phyloP scores from a whole-genome alignment of 768 basidiomycete genomes.

The Leccinum obscurum region DNA sequence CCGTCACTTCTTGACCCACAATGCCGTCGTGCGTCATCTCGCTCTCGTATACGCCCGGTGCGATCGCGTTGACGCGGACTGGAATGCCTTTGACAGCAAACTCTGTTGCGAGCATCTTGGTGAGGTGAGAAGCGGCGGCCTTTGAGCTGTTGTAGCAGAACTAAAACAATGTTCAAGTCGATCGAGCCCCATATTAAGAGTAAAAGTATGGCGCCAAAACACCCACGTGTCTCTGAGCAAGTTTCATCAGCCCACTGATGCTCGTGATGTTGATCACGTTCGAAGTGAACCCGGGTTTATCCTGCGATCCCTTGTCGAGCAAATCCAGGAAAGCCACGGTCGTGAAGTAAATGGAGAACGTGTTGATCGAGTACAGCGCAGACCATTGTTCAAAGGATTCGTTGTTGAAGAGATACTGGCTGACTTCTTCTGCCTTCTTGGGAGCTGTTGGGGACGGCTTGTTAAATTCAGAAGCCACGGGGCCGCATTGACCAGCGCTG shows the following conservation, averaged over 20 bases:
- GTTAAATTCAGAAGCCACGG: constrained; percentile 56
- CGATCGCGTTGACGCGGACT: constrained; percentile 72
- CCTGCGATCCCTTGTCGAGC: constrained; percentile 69
- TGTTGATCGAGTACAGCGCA: constrained; percentile 63
- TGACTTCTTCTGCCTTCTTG: constrained; percentile 63
- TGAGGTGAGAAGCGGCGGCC: constrained; percentile 75
- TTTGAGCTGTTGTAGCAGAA: constrained; percentile 83
- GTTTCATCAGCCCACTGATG: constrained; percentile 68
- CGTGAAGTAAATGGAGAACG: constrained; percentile 75
- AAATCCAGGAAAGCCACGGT: constrained; percentile 76
- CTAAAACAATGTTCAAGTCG: constrained; percentile 36
- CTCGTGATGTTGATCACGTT: constrained; percentile 77
- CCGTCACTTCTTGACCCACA: constrained; percentile 42
- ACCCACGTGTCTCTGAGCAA: constrained; percentile 76
- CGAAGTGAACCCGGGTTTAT: constrained; percentile 56
- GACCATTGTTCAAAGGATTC: constrained; percentile 66
- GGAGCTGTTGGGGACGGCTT: constrained; percentile 56
- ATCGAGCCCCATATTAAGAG: neutral
- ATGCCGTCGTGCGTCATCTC: constrained; percentile 69
- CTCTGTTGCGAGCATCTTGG: constrained; percentile 75
- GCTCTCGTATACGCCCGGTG: constrained; percentile 74
- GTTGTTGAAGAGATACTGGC: constrained; percentile 68
- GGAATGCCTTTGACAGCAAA: constrained; percentile 65
- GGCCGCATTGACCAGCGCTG: constrained; percentile 78
- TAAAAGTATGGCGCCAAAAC: too few relatives aligned